A percentile compares a stretch with the other conserved stretches of the same genome.
phyloP scores from a whole-genome alignment of 2,329 filamentous ascomycete genomes.

The Exophiala phaeomuriformis region DNA sequence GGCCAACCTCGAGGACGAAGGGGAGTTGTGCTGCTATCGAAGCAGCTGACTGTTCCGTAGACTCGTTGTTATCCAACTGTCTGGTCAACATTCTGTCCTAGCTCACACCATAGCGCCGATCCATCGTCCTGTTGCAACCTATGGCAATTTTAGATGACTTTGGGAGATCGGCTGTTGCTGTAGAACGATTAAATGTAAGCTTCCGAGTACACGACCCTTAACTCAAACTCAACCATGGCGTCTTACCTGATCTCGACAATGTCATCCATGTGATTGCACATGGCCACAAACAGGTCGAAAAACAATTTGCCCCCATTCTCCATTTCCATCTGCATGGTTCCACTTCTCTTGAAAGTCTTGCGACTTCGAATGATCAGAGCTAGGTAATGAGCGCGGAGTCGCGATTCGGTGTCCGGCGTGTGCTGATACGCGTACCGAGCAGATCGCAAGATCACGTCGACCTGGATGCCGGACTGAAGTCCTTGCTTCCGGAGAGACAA shows the following conservation, averaged over 20 bases:
- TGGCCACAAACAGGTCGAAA: constrained; percentile 96
- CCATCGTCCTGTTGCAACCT: constrained; percentile 29
- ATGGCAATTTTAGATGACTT: constrained; percentile 43
- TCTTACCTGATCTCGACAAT: constrained; percentile 77
- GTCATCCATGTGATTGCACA: constrained; percentile 98
- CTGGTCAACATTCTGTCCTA: constrained; percentile 31
- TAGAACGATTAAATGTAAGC: constrained; percentile 22
- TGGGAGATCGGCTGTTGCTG: constrained; percentile 48
- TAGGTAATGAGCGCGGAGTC: constrained; percentile 92
- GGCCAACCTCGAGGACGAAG: constrained; percentile 42
- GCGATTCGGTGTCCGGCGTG: constrained; percentile 86
- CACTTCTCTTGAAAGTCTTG: constrained; percentile 95
- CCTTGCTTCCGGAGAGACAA: constrained; percentile 91
- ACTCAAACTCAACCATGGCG: constrained; percentile 15
- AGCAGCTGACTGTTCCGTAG: constrained; percentile 21
- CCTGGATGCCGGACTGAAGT: constrained; percentile 83
- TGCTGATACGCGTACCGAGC: constrained; percentile 93
- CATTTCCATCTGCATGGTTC: constrained; percentile 99
- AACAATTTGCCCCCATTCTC: constrained; percentile 89
- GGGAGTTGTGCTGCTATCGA: constrained; percentile 31
- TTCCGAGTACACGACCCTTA: too few species aligned
- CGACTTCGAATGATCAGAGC: constrained; percentile 95
- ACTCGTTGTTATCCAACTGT: constrained; percentile 32
- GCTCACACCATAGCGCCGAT: constrained; percentile 31
- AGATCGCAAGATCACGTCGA: constrained; percentile 82